Evolutionary conservation across 495 filamentous ascomycete species (phyloP).

Genomic region (Patellaria atrata): DNA sequence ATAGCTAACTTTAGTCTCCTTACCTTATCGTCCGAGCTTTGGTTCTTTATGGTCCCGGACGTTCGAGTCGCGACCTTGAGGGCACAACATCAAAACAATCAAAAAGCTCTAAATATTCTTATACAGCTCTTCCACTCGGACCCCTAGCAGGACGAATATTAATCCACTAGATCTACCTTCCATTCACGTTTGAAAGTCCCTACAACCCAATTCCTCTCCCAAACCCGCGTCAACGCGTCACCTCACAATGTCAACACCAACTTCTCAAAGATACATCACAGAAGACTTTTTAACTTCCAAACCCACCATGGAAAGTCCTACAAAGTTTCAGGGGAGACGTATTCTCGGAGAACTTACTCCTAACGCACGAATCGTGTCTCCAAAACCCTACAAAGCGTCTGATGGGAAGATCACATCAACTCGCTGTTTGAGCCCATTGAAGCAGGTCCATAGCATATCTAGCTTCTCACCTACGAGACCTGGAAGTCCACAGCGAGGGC

Average conservation of each 20-base stretch:
- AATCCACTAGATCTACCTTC: too few relatives aligned
- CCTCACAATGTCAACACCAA: conserved; percentile 4
- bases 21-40: too few relatives aligned
- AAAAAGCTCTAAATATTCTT: too few relatives aligned
- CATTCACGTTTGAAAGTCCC: too few relatives aligned
- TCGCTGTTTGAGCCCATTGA: conserved; percentile 13
- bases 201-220: too few relatives aligned
- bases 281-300: conserved; percentile 5
- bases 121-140: too few relatives aligned
- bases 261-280: conserved; percentile 8
- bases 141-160: too few relatives aligned
- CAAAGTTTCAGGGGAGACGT: conserved; percentile 12
- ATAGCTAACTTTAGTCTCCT: too few relatives aligned
- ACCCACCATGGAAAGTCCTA: conserved; percentile 2
- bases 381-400: conserved; percentile 8
- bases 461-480: too few relatives aligned
- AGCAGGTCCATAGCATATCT: conserved; percentile 17
- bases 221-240: conserved; percentile 11
- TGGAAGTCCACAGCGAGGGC: conserved; percentile 9
- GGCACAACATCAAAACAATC: too few relatives aligned
- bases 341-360: conserved; percentile 18
- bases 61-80: too few relatives aligned
- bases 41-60: too few relatives aligned
- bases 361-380: conserved; percentile 13
- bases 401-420: not conserved